phyloP scores from a whole-genome alignment of 2,329 filamentous ascomycete species.

The Leptographium procerum region DNA sequence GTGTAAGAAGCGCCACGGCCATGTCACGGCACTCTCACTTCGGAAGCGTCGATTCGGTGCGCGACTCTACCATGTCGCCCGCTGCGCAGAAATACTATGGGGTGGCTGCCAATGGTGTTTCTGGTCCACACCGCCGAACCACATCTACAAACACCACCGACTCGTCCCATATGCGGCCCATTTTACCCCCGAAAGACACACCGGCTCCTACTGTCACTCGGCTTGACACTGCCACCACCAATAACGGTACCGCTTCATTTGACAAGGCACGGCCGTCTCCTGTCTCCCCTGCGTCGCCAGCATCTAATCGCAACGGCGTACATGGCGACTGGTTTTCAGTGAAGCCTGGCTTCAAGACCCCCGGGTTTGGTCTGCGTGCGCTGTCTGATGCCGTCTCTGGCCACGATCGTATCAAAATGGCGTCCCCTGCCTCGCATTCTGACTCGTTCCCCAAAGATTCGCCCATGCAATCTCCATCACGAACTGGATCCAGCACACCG shows the following conservation, averaged over 20 bases:
- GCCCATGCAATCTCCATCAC: constrained; percentile 51
- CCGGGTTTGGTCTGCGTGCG: constrained; percentile 62
- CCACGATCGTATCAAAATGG: constrained; percentile 39
- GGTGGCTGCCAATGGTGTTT: constrained; percentile 20
- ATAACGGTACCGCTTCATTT: constrained; percentile 9
- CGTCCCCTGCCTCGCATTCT: constrained; percentile 35
- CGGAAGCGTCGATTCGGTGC: constrained; percentile 65
- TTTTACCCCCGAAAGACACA: constrained; percentile 40
- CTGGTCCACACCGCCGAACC: constrained; percentile 43
- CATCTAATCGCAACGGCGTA: constrained; percentile 31
- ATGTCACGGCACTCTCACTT: constrained; percentile 66
- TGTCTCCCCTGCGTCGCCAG: constrained; percentile 30
- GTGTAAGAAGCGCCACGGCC: constrained; percentile 52
- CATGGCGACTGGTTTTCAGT: constrained; percentile 44
- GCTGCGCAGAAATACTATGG: constrained; percentile 63
- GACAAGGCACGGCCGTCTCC: constrained; percentile 24
- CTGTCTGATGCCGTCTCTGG: constrained; percentile 66
- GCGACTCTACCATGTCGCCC: constrained; percentile 47
- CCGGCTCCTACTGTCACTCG: constrained; percentile 49
- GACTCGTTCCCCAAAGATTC: constrained; percentile 42
- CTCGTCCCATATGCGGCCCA: constrained; percentile 32
- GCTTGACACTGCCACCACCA: constrained; percentile 32
- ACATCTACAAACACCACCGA: constrained; percentile 49
- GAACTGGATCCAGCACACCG: constrained; percentile 65
- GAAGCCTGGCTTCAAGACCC: constrained; percentile 37